Evolutionary conservation across 2,329 filamentous ascomycete genomes (phyloP).

Genomic region (Alternaria consortialis): DNA sequence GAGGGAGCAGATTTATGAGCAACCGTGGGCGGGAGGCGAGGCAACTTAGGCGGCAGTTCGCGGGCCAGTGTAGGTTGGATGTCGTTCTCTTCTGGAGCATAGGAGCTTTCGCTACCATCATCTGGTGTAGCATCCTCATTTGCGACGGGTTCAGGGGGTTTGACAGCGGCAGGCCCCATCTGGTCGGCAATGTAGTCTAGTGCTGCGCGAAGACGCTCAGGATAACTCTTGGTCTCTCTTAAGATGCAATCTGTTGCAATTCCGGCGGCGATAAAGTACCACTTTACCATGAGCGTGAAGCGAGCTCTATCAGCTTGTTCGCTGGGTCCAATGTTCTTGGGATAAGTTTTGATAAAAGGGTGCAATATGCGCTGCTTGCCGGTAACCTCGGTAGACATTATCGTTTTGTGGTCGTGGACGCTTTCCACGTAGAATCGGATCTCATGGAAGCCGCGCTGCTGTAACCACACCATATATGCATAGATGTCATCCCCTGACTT

Average conservation of each 20-base stretch:
- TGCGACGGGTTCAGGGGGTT: not conserved
- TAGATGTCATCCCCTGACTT: conserved; percentile 17
- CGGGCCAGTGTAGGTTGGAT: conserved; percentile 3
- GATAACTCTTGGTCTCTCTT: conserved; percentile 20
- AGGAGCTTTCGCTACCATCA: conserved; percentile 4
- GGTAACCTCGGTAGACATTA: conserved; percentile 5
- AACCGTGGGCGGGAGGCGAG: not conserved
- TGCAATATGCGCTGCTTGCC: conserved; percentile 18
- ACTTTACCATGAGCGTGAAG: conserved; percentile 17
- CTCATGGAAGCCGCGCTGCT: conserved; percentile 10
- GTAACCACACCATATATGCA: conserved; percentile 15
- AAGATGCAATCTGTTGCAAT: conserved; percentile 21
- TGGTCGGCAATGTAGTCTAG: conserved; percentile 14
- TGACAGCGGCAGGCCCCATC: conserved; percentile 18
- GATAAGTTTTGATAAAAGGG: conserved; percentile 23
- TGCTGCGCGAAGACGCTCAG: conserved; percentile 13
- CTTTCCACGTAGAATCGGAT: conserved; percentile 15
- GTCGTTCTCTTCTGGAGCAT: conserved; percentile 5
- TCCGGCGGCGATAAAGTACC: conserved; percentile 23
- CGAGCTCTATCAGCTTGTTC: conserved; percentile 9
- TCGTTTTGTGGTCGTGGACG: not conserved
- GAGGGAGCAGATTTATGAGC: conserved; percentile 7
- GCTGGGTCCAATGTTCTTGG: conserved; percentile 1
- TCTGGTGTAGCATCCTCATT: not conserved
- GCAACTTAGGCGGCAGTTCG: conserved; percentile 1